Conservation (phyloP, 352 stramenopile species). For the Pythium chondricola region DNA sequence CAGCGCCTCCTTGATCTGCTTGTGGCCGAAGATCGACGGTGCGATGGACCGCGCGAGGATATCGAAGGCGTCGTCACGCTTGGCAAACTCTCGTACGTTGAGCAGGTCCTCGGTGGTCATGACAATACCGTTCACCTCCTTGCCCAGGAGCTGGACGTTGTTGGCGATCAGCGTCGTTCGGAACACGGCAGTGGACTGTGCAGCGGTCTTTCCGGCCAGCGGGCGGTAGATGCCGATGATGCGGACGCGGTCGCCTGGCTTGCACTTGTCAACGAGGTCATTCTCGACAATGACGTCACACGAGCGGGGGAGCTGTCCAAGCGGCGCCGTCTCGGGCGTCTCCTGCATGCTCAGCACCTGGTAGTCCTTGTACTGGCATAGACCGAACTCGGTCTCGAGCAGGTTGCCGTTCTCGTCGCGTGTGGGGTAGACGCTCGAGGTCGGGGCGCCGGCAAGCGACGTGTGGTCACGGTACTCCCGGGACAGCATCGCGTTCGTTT, state of each 20-base stretch:
- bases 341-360: slow-evolving; percentile 91
- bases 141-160: slow-evolving; percentile 93
- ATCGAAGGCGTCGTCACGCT: slow-evolving; percentile 86
- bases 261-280: slow-evolving; percentile 98
- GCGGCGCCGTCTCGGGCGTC: slow-evolving; percentile 92
- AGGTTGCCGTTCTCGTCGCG: slow-evolving; percentile 95
- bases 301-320: slow-evolving; percentile 94
- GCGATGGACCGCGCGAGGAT: slow-evolving; percentile 94
- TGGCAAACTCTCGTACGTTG: slow-evolving; percentile 91
- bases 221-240: slow-evolving; percentile 94
- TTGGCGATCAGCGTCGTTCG: slow-evolving; percentile 96
- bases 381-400: slow-evolving; percentile 97
- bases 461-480: slow-evolving; percentile 97
- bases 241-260: slow-evolving; percentile 96
- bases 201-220: slow-evolving; percentile 72
- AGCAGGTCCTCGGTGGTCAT: slow-evolving; percentile 90
- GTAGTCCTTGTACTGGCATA: slow-evolving; percentile 98
- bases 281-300: slow-evolving; percentile 98
- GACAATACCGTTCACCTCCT: slow-evolving; percentile 91
- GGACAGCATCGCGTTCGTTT: slow-evolving; percentile 90
- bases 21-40: slow-evolving; percentile 98
- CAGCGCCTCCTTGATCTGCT: slow-evolving; percentile 95
- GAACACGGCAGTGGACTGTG: slow-evolving; percentile 89
- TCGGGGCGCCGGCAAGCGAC: slow-evolving; percentile 88
- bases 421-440: slow-evolving; percentile 89